Percentiles rank a stretch among this genome's conserved stretches.
These are phyloP conservation scores for Colletotrichum australisinense DNA, from an alignment of 2,329 filamentous ascomycete species.

Conservation along the genomic window DNA sequence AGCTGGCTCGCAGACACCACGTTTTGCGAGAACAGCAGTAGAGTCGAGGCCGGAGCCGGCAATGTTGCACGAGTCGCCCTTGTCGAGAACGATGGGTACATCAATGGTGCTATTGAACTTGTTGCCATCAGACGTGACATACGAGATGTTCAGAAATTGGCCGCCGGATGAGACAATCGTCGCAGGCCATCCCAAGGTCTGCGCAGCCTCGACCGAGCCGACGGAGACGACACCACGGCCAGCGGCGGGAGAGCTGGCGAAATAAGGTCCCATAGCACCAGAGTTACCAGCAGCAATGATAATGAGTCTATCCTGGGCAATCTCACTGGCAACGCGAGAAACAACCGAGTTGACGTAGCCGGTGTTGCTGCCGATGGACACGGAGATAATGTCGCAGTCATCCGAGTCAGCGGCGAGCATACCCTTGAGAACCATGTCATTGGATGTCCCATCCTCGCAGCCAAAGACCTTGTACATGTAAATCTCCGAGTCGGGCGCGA, in stretches of 20 bases:
- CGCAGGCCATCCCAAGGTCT: conserved; percentile 37
- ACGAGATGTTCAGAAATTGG: conserved; percentile 27
- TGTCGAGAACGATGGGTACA: conserved; percentile 27
- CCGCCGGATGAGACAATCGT: conserved; percentile 29
- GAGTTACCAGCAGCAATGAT: conserved; percentile 27
- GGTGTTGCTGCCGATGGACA: conserved; percentile 36
- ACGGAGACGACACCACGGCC: conserved; percentile 5
- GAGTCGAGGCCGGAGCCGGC: conserved; percentile 4
- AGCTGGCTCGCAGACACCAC: conserved; percentile 21
- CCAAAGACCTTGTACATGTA: conserved; percentile 43
- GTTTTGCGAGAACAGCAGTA: conserved; percentile 30
- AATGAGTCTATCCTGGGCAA: conserved; percentile 31
- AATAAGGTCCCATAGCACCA: conserved; percentile 22
- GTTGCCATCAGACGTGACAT: conserved; percentile 32
- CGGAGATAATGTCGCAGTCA: conserved; percentile 38
- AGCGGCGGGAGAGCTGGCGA: conserved; percentile 19
- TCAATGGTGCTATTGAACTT: conserved; percentile 34
- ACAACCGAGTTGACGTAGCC: conserved; percentile 32
- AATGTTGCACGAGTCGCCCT: conserved; percentile 36
- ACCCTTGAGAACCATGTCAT: conserved; percentile 39
- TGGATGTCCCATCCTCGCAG: conserved; percentile 32
- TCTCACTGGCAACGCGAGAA: conserved; percentile 18
- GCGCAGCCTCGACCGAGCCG: conserved; percentile 29
- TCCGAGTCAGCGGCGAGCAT: conserved; percentile 39
- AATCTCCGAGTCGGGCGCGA: conserved; percentile 38